Base-by-base conservation (phyloP, 305 asterid species). In the Petunia hybrid region DNA sequence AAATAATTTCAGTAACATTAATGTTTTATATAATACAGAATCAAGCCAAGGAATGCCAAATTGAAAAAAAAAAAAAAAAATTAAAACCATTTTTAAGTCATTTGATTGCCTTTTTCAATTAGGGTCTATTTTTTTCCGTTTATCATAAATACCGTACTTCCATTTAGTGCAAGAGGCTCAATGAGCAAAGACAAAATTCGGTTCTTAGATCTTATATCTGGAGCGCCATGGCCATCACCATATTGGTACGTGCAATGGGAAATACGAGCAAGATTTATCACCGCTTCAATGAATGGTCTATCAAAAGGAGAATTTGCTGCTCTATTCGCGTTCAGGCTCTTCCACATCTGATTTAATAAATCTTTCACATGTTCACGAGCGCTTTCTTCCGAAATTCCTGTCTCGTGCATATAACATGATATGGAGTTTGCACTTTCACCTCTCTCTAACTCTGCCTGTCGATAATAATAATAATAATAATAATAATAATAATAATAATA, bases 391-490 rank as follows among this genome's bases (percentile, higher is more conserved):
- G 46, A 38, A 3, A 7, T 36, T 42, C 55, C n/a, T 35, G 41
- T 38, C 56, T 76, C 80, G 12, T 13, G 80, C 80, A 76, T 56
- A 51, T 76, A 56, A 76, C 80, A 76, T 1, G 63, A 76, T 48
- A 76, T 76, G 51, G 67, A 59, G 56, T 76, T 76, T 2, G 51
- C 66, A 76, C 38, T 76, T 76, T 76, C 80, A 55, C 67, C 80
- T 39, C 83, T 65, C 67, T 79, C 77, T 8, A 79, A 31, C 77
- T 79, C 76, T 12, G 64, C 82, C 66, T 65, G 66, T 56, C 6
- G 36, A 38, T 9, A 1, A 22, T 22, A n/a, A n/a, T n/a, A n/a
- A n/a, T n/a, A n/a, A 8, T 48, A 13, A 55, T 3, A 53, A 62
- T 5, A 63, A 41, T 6, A 10, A 68, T 5, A 2, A 13, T 8